Percentiles rank a stretch among this genome's conserved stretches.
These are phyloP conservation scores for Russula earlei DNA, from an alignment of 768 basidiomycete species.

Conservation along the genomic window DNA sequence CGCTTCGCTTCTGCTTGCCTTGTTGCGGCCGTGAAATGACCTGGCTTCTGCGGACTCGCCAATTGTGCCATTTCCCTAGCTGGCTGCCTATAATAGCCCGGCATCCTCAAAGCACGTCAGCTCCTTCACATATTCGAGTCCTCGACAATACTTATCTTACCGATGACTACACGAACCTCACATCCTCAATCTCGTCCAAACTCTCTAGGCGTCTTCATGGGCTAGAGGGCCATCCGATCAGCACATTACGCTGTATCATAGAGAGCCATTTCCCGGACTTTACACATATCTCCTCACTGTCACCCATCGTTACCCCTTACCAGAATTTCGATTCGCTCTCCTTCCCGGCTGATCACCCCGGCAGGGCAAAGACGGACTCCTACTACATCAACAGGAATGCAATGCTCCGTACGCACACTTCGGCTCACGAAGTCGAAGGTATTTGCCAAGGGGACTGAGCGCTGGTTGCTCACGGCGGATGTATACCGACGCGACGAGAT, in stretches of 20 bases:
- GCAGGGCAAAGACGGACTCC: constrained; percentile 80
- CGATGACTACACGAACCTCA: constrained; percentile 81
- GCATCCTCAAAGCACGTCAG: background rate
- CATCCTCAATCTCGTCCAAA: constrained; percentile 77
- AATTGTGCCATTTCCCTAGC: background rate
- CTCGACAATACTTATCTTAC: constrained; percentile 57
- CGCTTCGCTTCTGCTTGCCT: no score
- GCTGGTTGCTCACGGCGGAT: constrained; percentile 91
- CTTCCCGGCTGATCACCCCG: constrained; percentile 89
- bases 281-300: constrained; percentile 63
- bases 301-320: constrained; percentile 81
- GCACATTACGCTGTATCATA: constrained; percentile 74
- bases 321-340: constrained; percentile 97
- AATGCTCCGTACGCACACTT: constrained; percentile 96
- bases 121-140: constrained; percentile 33
- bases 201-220: constrained; percentile 67
- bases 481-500: constrained; percentile 98
- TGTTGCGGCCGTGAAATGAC: no score
- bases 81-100: background rate
- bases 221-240: constrained; percentile 72
- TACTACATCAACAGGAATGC: constrained; percentile 88
- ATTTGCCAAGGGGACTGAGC: constrained; percentile 63
- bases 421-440: constrained; percentile 96
- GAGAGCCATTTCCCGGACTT: constrained; percentile 77
- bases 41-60: background rate